Evolutionary conservation across 2,329 filamentous ascomycete species (phyloP).

Genomic region (Furcasterigmium furcatum): DNA sequence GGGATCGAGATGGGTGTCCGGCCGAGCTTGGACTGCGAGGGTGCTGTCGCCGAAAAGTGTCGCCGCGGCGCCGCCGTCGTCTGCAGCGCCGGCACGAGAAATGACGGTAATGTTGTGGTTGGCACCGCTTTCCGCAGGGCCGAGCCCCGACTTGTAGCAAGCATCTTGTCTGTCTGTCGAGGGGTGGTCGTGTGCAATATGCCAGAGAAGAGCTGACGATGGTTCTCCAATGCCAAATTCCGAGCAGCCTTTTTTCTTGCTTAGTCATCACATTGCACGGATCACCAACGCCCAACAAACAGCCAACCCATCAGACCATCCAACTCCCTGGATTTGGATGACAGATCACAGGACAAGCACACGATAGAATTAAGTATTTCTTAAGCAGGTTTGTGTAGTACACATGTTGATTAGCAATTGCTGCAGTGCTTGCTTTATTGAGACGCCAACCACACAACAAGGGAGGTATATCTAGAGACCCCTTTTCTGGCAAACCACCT

Average conservation of each 20-base stretch:
- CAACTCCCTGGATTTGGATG: not conserved
- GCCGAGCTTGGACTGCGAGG: constrained; percentile 78
- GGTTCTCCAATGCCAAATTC: constrained; percentile 1
- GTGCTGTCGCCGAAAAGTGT: constrained; percentile 69
- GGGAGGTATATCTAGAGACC: constrained; percentile 37
- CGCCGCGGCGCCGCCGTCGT: constrained; percentile 32
- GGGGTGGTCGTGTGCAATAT: not conserved
- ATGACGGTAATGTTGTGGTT: constrained; percentile 59
- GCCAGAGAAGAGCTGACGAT: constrained; percentile 1
- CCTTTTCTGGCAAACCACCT: constrained; percentile 20
- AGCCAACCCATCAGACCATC: not conserved
- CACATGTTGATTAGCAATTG: not conserved
- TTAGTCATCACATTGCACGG: constrained; percentile 31
- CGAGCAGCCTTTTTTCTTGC: constrained; percentile 21
- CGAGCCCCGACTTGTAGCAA: constrained; percentile 60
- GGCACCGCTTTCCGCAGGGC: constrained; percentile 55
- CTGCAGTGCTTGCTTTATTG: constrained; percentile 19
- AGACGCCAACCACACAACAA: constrained; percentile 25
- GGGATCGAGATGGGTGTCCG: constrained; percentile 77
- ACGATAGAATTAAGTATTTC: too few relatives aligned
- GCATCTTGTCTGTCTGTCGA: constrained; percentile 49
- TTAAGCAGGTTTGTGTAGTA: too few relatives aligned
- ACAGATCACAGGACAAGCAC: not conserved
- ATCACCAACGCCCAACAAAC: not conserved
- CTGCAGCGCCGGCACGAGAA: constrained; percentile 72